Base-by-base conservation (phyloP, 305 asterid genomes). In the Rubia balearica region DNA sequence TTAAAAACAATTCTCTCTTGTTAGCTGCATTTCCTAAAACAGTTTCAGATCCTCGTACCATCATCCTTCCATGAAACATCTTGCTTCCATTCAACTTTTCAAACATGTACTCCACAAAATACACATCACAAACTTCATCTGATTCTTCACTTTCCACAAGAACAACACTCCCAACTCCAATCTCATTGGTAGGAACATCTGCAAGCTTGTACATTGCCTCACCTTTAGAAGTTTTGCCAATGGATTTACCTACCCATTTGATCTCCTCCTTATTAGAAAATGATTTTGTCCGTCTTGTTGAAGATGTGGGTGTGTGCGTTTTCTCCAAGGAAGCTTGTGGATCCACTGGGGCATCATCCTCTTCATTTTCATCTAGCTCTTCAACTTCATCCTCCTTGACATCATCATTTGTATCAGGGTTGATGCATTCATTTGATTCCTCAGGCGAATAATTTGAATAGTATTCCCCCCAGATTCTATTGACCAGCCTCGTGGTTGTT, bases 401-500 rank as follows among this genome's bases (percentile, higher is more conserved):
- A 71, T 80, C 86, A 74, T 91, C 96, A 78, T 85, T 88, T 36
- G 78, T 83, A 66, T 94, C 96, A 79, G 73, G 9, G 62, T 66
- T 71, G 74, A 46, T 69, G 74, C 72, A 92, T 68, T 77, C 87
- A 46, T 80, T 78, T 63, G 81, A 71, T 73, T 71, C 86, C 75
- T 94, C 98, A 0, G 96, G 91, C 55, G 80, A 80, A 85, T 88
- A 84, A 74, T 89, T 91, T 61, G 99, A 89, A 75, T 91, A 94
- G 81, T 83, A 94, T 36, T 79, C 97, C 33, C 93, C 99, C 99
- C 99, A 91, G 70, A 94, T 86, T 86, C 96, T 82, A 79, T 87
- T 88, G 75, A 94, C 84, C 68, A 89, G 82, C 84, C 88, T 87
- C 6, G 99, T 91, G 1, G 98, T 85, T 16, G 99, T 91, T n/a